Conservation (phyloP, 2,329 filamentous ascomycete species). For the Pseudopyricularia javanii region DNA sequence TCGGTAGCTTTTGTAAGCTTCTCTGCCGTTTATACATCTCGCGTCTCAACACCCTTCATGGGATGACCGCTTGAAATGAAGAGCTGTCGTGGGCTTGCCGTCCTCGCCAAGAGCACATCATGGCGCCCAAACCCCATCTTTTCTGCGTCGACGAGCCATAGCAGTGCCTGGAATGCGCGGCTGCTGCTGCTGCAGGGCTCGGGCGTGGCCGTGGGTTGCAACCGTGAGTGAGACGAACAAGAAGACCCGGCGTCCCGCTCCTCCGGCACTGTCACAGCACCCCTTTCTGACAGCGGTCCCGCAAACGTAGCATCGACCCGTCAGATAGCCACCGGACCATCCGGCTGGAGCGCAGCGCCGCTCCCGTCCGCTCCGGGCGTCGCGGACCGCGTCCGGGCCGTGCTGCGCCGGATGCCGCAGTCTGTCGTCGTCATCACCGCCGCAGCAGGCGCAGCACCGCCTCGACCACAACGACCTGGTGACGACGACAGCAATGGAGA, state of each 20-base stretch:
- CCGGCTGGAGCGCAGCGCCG: constrained; percentile 1
- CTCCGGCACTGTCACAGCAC: no score
- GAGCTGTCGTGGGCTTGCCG: constrained; percentile 16
- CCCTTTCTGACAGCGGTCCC: no score
- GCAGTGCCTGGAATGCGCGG: neutral
- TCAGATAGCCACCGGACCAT: neutral
- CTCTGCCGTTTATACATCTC: neutral
- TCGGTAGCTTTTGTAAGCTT: neutral
- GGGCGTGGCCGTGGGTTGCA: neutral
- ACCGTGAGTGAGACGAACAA: neutral
- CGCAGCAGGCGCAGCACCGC: constrained; percentile 4
- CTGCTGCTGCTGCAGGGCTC: neutral
- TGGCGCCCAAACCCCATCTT: neutral
- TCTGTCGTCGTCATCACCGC: constrained; percentile 42
- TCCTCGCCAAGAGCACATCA: constrained; percentile 12
- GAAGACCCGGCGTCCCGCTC: no score
- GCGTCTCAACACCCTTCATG: neutral
- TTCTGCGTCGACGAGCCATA: neutral
- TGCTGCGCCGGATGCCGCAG: constrained; percentile 41
- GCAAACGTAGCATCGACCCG: neutral
- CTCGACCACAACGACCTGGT: no score
- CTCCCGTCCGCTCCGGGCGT: constrained; percentile 13
- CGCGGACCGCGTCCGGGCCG: constrained; percentile 34
- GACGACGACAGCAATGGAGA: constrained; percentile 5
- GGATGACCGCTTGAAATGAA: constrained; percentile 14